Conservation (phyloP, 179 eudicot genomes). For the Spinacia oleracea region DNA sequence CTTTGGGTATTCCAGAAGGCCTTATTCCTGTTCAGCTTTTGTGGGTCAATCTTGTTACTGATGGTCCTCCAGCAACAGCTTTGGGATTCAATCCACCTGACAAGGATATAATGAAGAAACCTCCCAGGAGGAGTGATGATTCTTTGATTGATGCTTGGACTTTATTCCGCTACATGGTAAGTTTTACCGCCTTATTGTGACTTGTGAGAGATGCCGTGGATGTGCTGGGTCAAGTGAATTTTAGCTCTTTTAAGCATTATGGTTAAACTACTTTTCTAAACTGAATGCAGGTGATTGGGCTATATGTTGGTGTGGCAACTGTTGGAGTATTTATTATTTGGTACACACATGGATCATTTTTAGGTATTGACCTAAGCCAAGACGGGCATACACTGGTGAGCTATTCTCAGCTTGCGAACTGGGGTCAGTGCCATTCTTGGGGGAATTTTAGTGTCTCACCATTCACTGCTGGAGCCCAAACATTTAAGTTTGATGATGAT, state of each 20-base stretch:
- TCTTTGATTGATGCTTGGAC: conserved; percentile 91
- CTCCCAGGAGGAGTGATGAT: conserved; percentile 87
- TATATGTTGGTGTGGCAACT: conserved; percentile 87
- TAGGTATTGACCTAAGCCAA: conserved; percentile 77
- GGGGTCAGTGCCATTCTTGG: conserved; percentile 90
- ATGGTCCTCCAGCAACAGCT: conserved; percentile 99
- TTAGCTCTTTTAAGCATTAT: neutral
- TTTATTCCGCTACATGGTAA: conserved; percentile 86
- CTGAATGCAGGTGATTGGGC: conserved; percentile 73
- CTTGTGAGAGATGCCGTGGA: conserved; percentile 5
- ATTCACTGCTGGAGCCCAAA: conserved; percentile 70
- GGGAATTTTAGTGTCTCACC: conserved; percentile 61
- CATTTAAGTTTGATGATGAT: conserved; percentile 51
- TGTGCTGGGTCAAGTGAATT: neutral
- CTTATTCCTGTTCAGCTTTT: conserved; percentile 97
- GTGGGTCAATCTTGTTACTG: conserved; percentile 98
- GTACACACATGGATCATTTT: conserved; percentile 83
- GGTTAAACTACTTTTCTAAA: conserved; percentile 2
- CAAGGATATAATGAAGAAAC: conserved; percentile 90
- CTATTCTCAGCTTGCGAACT: conserved; percentile 79
- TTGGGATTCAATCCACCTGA: conserved; percentile 98
- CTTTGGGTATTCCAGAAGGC: conserved; percentile 94
- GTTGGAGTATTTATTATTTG: conserved; percentile 90
- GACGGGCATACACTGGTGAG: conserved; percentile 95
- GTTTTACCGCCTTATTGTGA: neutral